Evolutionary conservation across 176 grass and related monocot genomes (phyloP), one percentile per base, ranked within the genome.

Genomic region (Bonia amplexicaulis): DNA sequence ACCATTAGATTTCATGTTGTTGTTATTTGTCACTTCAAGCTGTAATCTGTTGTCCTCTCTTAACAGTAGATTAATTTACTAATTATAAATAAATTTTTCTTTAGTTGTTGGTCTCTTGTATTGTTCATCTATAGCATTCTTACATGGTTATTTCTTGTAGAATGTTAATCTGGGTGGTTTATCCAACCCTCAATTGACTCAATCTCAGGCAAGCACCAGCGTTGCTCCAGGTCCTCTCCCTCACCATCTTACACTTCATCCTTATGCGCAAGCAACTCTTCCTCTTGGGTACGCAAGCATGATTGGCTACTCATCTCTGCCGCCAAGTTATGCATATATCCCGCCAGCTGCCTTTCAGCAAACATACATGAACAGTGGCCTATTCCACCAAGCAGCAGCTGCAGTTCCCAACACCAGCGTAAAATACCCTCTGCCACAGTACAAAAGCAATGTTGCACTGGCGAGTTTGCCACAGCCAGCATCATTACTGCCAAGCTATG

Each of bases 261-360:
- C 84, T 70, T 95, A 90, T 80, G 81, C 90, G 82, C 93, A 95
- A 84, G 86, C 90, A 74, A 82, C 80, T 39, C 90, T 92, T 90
- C 90, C 93, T 74, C 84, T 95, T 63, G 93, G 80, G 25, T 95
- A 84, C 4, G 80, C 90, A 70, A 84, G 82, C 83, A 90, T 95
- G 93, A 92, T 95, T 51, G 86, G 93, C 47, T 95, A 95, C 80
- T 90, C 88, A 37, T 86, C 91, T 87, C 84, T 95, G 29, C 86
- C 90, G 0, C 93, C 80, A 68, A 95, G 90, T 66, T 95, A 95
- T 33, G 82, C 90, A 3, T 95, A 92, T 92, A 52, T 95, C 66
- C 88, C 90, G 1, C 87, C 88, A 35, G 82, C 77, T 80, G 85
- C 92, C 19, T 94, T 87, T 71, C 93, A 95, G 79, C 93, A 92